Percentiles rank a stretch among this genome's conserved stretches.
These are phyloP conservation scores for Cafeteria roenbergensis DNA, from an alignment of 108 stramenopile genomes.

Conservation along the genomic window DNA sequence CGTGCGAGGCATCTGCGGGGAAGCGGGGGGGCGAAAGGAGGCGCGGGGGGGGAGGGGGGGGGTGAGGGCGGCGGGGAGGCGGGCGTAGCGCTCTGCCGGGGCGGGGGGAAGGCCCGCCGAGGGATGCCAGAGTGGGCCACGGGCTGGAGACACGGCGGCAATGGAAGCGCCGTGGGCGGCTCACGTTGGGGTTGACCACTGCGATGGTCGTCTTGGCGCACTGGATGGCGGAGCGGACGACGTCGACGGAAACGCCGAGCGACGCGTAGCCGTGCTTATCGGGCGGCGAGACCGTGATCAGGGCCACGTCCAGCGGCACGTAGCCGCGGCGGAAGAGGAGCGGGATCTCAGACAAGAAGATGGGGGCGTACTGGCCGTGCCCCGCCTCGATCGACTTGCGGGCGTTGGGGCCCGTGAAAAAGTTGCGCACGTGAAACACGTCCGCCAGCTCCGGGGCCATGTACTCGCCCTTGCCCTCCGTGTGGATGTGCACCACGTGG, in stretches of 20 bases:
- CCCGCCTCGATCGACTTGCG: slow-evolving; percentile 23
- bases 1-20: slow-evolving; percentile 29
- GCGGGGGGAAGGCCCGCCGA: too few species aligned
- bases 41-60: too few species aligned
- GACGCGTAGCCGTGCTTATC: slow-evolving; percentile 28
- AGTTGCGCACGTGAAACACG: slow-evolving; percentile 10
- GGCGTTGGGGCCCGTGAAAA: slow-evolving; percentile 25
- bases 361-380: slow-evolving; percentile 23
- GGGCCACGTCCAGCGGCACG: slow-evolving; percentile 24
- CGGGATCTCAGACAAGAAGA: slow-evolving; percentile 29
- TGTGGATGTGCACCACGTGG: background rate
- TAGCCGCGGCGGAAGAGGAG: slow-evolving; percentile 13
- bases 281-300: slow-evolving; percentile 28
- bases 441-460: background rate
- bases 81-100: too few species aligned
- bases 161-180: too few species aligned
- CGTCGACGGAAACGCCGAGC: slow-evolving; percentile 23
- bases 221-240: slow-evolving; percentile 21
- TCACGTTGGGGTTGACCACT: slow-evolving; percentile 15
- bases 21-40: too few species aligned
- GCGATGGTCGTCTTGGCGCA: slow-evolving; percentile 18
- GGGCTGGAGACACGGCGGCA: too few species aligned
- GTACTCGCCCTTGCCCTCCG: background rate
- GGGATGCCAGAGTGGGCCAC: too few species aligned
- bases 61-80: too few species aligned